Conservation (phyloP, 2,329 filamentous ascomycete species). For the Cylindrodendrum hubeiense region DNA sequence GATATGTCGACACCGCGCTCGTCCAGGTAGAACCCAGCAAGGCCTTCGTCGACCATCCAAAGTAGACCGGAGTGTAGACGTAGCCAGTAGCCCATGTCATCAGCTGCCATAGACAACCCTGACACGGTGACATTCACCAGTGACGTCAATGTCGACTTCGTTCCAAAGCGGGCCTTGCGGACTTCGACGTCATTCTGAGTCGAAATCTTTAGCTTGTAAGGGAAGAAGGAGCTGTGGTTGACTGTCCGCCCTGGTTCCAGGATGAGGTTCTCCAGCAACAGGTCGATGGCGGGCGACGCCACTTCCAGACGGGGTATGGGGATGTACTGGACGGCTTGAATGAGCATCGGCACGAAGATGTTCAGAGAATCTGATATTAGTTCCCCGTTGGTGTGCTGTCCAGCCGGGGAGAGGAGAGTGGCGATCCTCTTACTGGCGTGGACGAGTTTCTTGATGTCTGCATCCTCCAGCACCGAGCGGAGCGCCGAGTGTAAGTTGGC, state of each 20-base stretch:
- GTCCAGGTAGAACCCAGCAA: constrained; percentile 88
- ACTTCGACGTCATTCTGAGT: constrained; percentile 91
- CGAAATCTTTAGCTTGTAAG: constrained; percentile 83
- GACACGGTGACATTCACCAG: constrained; percentile 83
- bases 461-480: constrained; percentile 76
- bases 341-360: constrained; percentile 82
- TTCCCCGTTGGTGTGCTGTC: constrained; percentile 75
- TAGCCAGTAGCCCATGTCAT: constrained; percentile 92
- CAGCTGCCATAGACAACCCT: constrained; percentile 85
- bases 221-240: constrained; percentile 89
- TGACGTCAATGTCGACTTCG: constrained; percentile 74
- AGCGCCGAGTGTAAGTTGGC: constrained; percentile 77
- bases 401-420: constrained; percentile 75
- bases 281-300: constrained; percentile 83
- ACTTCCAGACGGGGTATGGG: constrained; percentile 93
- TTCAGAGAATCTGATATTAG: constrained; percentile 82
- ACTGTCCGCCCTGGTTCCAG: constrained; percentile 88
- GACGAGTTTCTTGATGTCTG: constrained; percentile 77
- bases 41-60: constrained; percentile 82
- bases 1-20: constrained; percentile 90
- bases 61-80: constrained; percentile 82
- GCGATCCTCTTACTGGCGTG: constrained; percentile 76
- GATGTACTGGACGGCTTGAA: constrained; percentile 85
- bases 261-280: constrained; percentile 90
- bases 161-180: constrained; percentile 75